These are phyloP conservation scores for Leptomonas seymouri DNA, from an alignment of 208 protist genomes.

Conservation along the genomic window DNA sequence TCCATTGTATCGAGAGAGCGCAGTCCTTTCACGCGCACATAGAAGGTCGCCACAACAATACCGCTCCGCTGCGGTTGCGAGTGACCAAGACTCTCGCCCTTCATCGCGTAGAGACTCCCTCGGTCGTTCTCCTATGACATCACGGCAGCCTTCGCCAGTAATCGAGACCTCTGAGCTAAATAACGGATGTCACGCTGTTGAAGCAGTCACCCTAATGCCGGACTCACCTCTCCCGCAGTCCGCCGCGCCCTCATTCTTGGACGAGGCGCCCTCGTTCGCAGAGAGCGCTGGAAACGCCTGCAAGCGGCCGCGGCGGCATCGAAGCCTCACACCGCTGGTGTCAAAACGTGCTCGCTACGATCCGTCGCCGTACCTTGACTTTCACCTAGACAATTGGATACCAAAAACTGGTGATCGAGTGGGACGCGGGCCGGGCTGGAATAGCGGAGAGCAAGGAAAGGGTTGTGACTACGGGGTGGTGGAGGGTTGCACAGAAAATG, in stretches of 20 bases:
- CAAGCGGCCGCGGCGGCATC: conserved; percentile 18
- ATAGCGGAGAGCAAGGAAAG: conserved; percentile 55
- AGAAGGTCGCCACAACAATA: conserved; percentile 28
- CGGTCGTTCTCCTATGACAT: conserved; percentile 14
- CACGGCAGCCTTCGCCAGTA: not conserved
- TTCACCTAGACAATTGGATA: conserved; percentile 42
- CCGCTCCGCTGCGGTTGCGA: conserved; percentile 29
- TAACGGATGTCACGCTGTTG: not conserved
- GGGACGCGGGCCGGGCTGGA: conserved; percentile 76
- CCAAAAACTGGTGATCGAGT: conserved; percentile 70
- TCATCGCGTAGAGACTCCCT: conserved; percentile 23
- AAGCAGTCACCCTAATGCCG: not conserved
- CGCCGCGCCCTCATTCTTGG: conserved; percentile 7
- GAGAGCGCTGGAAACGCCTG: not conserved
- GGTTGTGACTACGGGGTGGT: conserved; percentile 77
- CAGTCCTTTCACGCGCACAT: conserved; percentile 8
- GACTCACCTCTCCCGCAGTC: conserved; percentile 32
- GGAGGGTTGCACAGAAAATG: conserved; percentile 58
- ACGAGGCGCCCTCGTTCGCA: not conserved
- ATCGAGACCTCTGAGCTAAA: not conserved
- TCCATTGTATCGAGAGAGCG: conserved; percentile 21
- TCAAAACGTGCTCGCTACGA: conserved; percentile 20
- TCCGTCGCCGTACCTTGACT: conserved; percentile 1
- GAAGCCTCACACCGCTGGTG: conserved; percentile 10
- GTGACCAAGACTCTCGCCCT: conserved; percentile 25